Evolutionary conservation across 2,329 filamentous ascomycete genomes (phyloP), one percentile per base, ranked within the genome.

Genomic region (Fusarium sarcochroum): DNA sequence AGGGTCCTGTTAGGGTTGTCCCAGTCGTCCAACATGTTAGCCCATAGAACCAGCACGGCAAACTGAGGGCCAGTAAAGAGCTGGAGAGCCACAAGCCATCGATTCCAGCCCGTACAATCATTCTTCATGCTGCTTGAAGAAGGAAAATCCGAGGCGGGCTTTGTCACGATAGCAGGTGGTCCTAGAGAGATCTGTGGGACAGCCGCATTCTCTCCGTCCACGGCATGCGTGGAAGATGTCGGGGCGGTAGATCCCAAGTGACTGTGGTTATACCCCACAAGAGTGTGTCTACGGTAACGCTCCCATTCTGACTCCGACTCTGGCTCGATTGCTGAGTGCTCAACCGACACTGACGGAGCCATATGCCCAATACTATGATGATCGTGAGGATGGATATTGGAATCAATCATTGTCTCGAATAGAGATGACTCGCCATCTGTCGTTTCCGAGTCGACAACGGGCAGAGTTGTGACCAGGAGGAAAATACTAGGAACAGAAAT

Each of bases 401-500:
- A 72, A 23, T 82, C 80, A 11, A 75, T 60, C 8, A 76, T 49
- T 11, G 62, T 72, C 7, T 74, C 75, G 6, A 72, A 63, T 9
- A 71, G n/a, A 7, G 73, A 75, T 21, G 51, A 57, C 17, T 74
- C 72, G 7, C 75, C 76, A 6, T 89, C 86, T 9, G 86, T 84
- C 20, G 87, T 85, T 41, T 87, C 86, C 2, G 87, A 87, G 73
- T 98, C 95, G 7, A 97, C 93, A 1, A 99, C 94, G 1, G 97
- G 96, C 6, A 99, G 80, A 1, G 96, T 99, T 46, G 96, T 89
- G 1, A 95, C 95, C 6, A 99, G 84, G 3, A 98, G 81, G 66
- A 99, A 93, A 37, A 99, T 93, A 72, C 92, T 97, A 2, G 94
- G 93, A n/a, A 93, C 90, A 9, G 94, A 94, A 37, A 97, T 85